Evolutionary conservation across 2,329 filamentous ascomycete species (phyloP), one percentile per base, ranked within the genome.

Genomic region (Talaromyces sp.): DNA sequence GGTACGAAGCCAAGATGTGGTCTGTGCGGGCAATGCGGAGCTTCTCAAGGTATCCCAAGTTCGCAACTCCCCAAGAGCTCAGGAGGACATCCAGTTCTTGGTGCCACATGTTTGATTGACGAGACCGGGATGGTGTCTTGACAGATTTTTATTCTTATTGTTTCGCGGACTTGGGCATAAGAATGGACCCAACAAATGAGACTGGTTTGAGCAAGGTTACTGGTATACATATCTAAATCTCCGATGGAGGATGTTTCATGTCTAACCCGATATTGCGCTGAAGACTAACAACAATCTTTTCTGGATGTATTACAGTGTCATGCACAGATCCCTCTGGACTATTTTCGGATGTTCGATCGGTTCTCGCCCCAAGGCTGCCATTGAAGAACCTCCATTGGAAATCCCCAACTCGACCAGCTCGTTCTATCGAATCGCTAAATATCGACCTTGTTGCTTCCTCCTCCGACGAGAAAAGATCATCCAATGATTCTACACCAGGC

Each of bases 341-440:
- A 63, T 97, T 93, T 75, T 86, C 89, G 60, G 82, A 93, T 54
- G 79, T 97, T 43, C 87, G 88, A 10, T 85, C 89, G 2, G 86
- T 92, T 59, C 80, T 99, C 59, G 80, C 89, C 40, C 81, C 88
- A 41, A 88, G 89, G 56, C 81, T 97, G 0, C 94, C 94, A 35
- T 81, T 99, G 37, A 88, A 87, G 63, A 95, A 97, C 68, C 84
- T 99, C 46, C 91, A 97, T 70, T 99, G 94, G 94, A 95, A 97
- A 73, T 96, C 94, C 13, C 90, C 95, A 61, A 88, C 88, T 28
- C 88, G 94, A 0, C 94, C 94, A 2, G 78, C 97, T 36, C 88
- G 94, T 64, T 97, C 94, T 13, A 99, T 99, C 71, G 88, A 91
- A 68, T 92, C 91, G 11, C 84, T 99, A 40, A 91, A 97, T 69